A percentile compares a stretch with the other conserved stretches of the same genome.
These are phyloP conservation scores for Phylloporus arenicola DNA, from an alignment of 768 basidiomycete species.

Conservation along the genomic window DNA sequence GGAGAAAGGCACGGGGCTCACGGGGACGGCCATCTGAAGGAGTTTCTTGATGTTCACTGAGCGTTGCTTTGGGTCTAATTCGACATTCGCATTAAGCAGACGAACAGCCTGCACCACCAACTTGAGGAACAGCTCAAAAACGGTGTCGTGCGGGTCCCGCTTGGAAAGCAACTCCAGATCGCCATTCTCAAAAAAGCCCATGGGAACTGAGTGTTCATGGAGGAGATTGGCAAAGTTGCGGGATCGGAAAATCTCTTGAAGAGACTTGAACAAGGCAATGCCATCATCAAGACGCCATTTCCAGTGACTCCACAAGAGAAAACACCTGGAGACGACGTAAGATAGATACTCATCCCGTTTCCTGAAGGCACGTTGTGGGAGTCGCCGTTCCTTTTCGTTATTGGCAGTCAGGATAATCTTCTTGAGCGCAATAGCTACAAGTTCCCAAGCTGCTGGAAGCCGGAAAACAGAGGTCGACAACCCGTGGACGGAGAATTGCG, in stretches of 20 bases:
- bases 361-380: constrained; percentile 35
- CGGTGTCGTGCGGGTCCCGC: constrained; percentile 54
- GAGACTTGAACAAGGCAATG: constrained; percentile 51
- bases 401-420: constrained; percentile 53
- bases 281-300: constrained; percentile 62
- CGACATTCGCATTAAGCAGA: constrained; percentile 30
- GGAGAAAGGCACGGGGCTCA: constrained; percentile 63
- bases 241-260: constrained; percentile 70
- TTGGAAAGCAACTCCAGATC: constrained; percentile 50
- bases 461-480: constrained; percentile 33
- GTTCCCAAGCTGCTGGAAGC: constrained; percentile 60
- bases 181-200: constrained; percentile 57
- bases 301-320: constrained; percentile 72
- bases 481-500: constrained; percentile 68
- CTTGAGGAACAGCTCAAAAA: constrained; percentile 78
- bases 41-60: constrained; percentile 56
- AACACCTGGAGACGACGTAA: constrained; percentile 64
- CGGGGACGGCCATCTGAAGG: constrained; percentile 64
- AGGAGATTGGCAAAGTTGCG: constrained; percentile 72
- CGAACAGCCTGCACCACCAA: constrained; percentile 62
- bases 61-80: constrained; percentile 30
- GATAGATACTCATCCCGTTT: constrained; percentile 69
- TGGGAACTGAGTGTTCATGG: constrained; percentile 58
- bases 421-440: constrained; percentile 53
- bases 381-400: constrained; percentile 36